These are phyloP conservation scores for Murraya paniculata DNA, from an alignment of 345 rosid species.

Conservation along the genomic window DNA sequence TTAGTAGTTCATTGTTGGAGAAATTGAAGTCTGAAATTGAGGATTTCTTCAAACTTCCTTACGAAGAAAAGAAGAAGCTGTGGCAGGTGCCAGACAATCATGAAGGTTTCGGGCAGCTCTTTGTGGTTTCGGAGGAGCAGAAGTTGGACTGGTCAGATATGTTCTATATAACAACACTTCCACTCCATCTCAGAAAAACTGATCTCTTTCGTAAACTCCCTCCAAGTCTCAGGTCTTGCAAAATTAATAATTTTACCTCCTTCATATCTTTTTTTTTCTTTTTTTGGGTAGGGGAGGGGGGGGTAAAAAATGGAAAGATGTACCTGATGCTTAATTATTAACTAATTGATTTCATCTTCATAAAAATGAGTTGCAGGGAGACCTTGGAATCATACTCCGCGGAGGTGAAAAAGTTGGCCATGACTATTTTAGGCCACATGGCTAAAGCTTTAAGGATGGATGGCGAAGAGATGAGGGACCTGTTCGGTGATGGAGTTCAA, in stretches of 20 bases:
- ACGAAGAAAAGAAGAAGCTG: conserved; percentile 41
- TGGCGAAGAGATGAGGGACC: conserved; percentile 34
- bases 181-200: conserved; percentile 26
- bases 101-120: conserved; percentile 53
- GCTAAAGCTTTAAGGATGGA: conserved; percentile 48
- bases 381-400: conserved; percentile 39
- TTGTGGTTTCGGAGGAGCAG: conserved; percentile 52
- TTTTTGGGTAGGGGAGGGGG: no score
- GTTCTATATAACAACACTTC: conserved; percentile 43
- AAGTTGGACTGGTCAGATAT: conserved; percentile 62
- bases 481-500: conserved; percentile 33
- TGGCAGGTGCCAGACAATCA: conserved; percentile 52
- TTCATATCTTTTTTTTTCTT: not conserved
- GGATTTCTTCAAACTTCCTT: conserved; percentile 43
- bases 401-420: conserved; percentile 35
- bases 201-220: conserved; percentile 42
- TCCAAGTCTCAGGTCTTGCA: conserved; percentile 34
- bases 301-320: no score
- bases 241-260: not conserved
- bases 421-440: conserved; percentile 33
- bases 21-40: conserved; percentile 34
- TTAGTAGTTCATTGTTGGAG: conserved; percentile 33
- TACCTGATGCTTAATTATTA: no score
- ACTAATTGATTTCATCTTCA: not conserved
- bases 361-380: conserved; percentile 32